Evolutionary conservation across 768 basidiomycete genomes (phyloP).

Genomic region (Clitopilus hobsonii): DNA sequence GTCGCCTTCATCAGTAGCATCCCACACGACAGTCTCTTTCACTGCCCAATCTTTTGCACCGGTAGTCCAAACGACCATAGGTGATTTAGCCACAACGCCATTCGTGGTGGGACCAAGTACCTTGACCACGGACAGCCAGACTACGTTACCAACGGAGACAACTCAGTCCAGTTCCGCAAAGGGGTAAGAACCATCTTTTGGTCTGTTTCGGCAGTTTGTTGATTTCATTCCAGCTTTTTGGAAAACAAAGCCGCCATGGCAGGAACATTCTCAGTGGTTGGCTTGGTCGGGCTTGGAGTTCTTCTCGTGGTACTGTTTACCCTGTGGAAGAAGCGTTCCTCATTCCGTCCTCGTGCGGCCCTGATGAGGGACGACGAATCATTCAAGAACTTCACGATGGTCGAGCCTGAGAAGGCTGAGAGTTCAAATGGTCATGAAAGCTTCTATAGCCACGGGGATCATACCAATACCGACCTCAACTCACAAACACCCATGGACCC

Average conservation of each 20-base stretch:
- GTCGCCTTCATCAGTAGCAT: background rate
- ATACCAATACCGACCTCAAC: conserved; percentile 12
- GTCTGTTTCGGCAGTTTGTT: background rate
- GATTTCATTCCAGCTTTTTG: conserved; percentile 25
- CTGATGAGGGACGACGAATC: conserved; percentile 13
- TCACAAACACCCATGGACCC: conserved; percentile 22
- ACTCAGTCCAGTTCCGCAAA: conserved; percentile 8
- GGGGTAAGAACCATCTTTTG: conserved; percentile 7
- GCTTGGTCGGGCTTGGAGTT: conserved; percentile 20
- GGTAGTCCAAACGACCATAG: background rate
- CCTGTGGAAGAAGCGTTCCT: conserved; percentile 19
- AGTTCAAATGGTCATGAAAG: conserved; percentile 7
- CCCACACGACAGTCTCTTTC: background rate
- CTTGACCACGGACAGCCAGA: background rate
- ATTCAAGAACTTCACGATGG: conserved; percentile 17
- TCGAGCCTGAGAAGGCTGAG: conserved; percentile 5
- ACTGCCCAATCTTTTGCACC: background rate
- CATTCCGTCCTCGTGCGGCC: conserved; percentile 13
- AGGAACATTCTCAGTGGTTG: conserved; percentile 26
- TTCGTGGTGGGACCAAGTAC: background rate
- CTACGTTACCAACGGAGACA: background rate
- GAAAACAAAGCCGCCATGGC: conserved; percentile 32
- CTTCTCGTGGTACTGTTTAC: conserved; percentile 18
- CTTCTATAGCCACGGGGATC: background rate
- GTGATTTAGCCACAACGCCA: background rate